Percentiles rank a stretch among this genome's conserved stretches.
These are phyloP conservation scores for Teratosphaeria viscida DNA, from an alignment of 2,329 filamentous ascomycete genomes.

Conservation along the genomic window DNA sequence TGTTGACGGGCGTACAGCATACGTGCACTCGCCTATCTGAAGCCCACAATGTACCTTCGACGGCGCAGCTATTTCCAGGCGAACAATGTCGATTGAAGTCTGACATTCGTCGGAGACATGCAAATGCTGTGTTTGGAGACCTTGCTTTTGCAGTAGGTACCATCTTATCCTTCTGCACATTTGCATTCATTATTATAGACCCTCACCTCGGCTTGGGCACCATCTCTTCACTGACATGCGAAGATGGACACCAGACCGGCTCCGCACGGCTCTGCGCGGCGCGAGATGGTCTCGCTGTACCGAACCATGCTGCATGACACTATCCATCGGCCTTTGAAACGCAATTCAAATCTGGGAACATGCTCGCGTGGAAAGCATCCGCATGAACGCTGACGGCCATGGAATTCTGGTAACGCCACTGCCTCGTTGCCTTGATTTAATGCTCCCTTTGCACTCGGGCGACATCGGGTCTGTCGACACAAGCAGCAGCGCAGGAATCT, in stretches of 20 bases:
- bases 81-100: background rate
- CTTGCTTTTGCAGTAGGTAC: background rate
- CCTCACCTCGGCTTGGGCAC: too few relatives aligned
- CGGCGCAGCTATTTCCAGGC: background rate
- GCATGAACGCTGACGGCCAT: background rate
- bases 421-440: background rate
- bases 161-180: too few relatives aligned
- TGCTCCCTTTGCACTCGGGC: too few relatives aligned
- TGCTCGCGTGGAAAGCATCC: background rate
- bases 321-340: background rate
- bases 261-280: slow-evolving; percentile 3
- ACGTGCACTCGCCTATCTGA: background rate
- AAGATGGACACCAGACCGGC: slow-evolving; percentile 1
- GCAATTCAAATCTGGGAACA: background rate
- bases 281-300: slow-evolving; percentile 4
- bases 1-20: background rate
- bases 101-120: background rate
- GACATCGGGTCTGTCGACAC: background rate
- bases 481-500: background rate
- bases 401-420: background rate
- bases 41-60: background rate
- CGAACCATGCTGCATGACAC: slow-evolving; percentile 1
- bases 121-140: background rate
- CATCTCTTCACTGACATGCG: background rate
- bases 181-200: too few relatives aligned